Evolutionary conservation across 768 basidiomycete species (phyloP), one percentile per base, ranked within the genome.

Genomic region (Tephrocybe rancida): DNA sequence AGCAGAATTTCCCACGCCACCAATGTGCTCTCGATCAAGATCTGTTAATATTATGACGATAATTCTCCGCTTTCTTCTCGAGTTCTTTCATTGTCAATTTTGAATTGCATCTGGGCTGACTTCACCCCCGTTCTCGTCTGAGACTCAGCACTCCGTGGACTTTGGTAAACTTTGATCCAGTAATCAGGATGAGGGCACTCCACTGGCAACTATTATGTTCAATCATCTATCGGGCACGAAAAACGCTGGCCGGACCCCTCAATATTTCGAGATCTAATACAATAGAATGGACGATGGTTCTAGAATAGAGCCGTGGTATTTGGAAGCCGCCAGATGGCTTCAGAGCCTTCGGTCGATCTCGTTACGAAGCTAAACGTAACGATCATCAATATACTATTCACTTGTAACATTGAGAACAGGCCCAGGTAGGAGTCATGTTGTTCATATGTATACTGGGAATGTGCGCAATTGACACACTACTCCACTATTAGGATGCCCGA

Each of bases 101-200:
- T 19, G 25, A 26, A 22, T 27, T 34, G 4, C 29, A 13, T 6
- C 29, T 37, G 5, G 5, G 45, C 52, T 47, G 45, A 53, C 52
- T 30, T 34, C 27, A 48, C 27, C 29, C 34, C 52, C 52, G 45
- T n/a, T 35, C 21, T 47, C 22, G n/a, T 32, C 52, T 53, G n/a
- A 53, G 16, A 32, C 18, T 1, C 27, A 13, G 5, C n/a, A 16
- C n/a, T 29, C 44, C 44, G 44, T 45, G 44, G 44, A 29, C 44
- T 47, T 13, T 24, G 38, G 11, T 37, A 37, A 18, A 5, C 13
- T 24, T 26, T 24, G 26, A 44, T 29, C 3, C 30, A n/a, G n/a
- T 29, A 29, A 45, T 13, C 37, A 27, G 8, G 16, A 18, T 16
- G 32, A 52, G 34, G 11, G 29, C 38, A 25, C 26, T 24, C 44